Evolutionary conservation across 345 rosid species (phyloP).

Genomic region (Syzygium oleosum): DNA sequence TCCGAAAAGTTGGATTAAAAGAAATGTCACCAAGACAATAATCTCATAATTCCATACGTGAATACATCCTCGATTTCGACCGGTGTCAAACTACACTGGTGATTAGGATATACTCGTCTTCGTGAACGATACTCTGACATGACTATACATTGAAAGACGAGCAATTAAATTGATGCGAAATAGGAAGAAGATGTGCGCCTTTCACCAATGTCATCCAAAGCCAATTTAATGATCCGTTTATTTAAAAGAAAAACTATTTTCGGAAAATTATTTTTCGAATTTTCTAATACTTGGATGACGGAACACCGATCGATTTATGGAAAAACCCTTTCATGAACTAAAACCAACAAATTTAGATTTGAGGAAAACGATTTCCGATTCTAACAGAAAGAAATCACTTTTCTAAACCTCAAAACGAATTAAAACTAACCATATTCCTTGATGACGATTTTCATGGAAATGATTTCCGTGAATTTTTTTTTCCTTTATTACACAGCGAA

Average conservation of each 20-base stretch:
- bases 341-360: no score
- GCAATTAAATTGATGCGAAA: background rate
- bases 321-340: background rate
- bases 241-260: no score
- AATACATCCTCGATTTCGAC: background rate
- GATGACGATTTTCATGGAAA: background rate
- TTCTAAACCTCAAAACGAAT: no score
- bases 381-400: no score
- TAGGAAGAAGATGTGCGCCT: background rate
- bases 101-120: background rate
- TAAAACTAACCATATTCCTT: no score
- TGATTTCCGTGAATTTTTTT: no score
- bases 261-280: no score
- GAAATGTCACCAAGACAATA: accelerated
- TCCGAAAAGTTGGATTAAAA: background rate
- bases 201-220: background rate
- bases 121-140: accelerated
- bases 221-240: no score
- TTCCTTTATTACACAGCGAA: no score
- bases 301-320: no score
- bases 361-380: background rate
- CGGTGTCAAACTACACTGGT: background rate
- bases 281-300: background rate
- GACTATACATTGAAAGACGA: no score
- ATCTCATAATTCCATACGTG: accelerated